These are phyloP conservation scores for Staphylotrichum longicolle DNA, from an alignment of 495 filamentous ascomycete species.

Conservation along the genomic window DNA sequence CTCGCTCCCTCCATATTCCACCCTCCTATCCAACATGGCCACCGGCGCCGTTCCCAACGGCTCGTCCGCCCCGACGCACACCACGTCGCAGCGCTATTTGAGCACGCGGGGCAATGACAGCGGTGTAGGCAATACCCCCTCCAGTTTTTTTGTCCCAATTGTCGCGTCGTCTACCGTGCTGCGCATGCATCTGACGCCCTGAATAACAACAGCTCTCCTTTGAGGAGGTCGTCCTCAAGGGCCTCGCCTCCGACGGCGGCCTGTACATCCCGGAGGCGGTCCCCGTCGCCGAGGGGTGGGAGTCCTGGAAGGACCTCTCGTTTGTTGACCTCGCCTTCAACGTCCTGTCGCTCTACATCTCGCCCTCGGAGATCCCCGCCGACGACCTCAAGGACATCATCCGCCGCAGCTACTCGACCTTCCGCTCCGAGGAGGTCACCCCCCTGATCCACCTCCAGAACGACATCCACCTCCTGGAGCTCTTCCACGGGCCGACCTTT, in stretches of 20 bases:
- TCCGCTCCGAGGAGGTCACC: conserved; percentile 70
- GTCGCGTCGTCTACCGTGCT: not conserved
- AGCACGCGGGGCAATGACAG: conserved; percentile 78
- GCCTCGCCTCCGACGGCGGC: conserved; percentile 82
- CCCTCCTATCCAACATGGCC: conserved; percentile 22
- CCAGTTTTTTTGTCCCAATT: not conserved
- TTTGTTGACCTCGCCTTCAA: conserved; percentile 77
- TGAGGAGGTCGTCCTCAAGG: conserved; percentile 86
- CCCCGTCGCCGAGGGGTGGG: conserved; percentile 63
- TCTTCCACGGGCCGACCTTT: conserved; percentile 97
- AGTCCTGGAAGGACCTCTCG: conserved; percentile 69
- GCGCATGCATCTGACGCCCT: conserved; percentile 1
- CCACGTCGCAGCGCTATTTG: conserved; percentile 72
- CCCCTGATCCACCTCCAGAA: conserved; percentile 69
- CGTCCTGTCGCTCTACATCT: conserved; percentile 79
- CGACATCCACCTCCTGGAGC: conserved; percentile 80
- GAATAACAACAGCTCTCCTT: conserved; percentile 69
- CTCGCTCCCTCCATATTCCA: not conserved
- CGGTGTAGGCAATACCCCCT: conserved; percentile 54
- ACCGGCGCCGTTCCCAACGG: conserved; percentile 30
- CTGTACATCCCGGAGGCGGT: conserved; percentile 87
- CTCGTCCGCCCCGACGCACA: conserved; percentile 42
- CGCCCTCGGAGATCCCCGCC: conserved; percentile 72
- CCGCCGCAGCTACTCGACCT: conserved; percentile 76
- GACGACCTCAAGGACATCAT: conserved; percentile 80